These are phyloP conservation scores for Triticum timopheevii DNA, from an alignment of 176 grass and related monocot genomes.

Conservation along the genomic window DNA sequence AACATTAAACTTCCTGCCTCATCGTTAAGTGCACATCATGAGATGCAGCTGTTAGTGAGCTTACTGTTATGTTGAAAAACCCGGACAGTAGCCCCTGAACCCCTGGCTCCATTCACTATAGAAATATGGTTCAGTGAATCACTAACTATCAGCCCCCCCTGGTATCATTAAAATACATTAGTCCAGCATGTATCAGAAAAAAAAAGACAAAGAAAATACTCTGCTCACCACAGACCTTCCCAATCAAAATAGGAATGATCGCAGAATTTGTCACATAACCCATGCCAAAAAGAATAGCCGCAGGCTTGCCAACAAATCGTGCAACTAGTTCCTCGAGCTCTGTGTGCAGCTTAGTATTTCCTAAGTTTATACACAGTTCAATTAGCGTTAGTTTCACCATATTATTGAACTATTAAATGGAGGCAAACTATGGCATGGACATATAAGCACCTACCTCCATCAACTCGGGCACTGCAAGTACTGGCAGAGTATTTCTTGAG, in stretches of 20 bases:
- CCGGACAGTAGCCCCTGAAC: slow-evolving; percentile 76
- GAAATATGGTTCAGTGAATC: slow-evolving; percentile 97
- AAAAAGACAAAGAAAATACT: background rate
- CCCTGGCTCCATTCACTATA: slow-evolving; percentile 89
- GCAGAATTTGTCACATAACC: slow-evolving; percentile 94
- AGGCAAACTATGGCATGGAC: slow-evolving; percentile 17
- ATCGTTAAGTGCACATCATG: background rate
- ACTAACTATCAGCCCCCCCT: slow-evolving; percentile 88
- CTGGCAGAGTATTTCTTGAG: slow-evolving; percentile 83
- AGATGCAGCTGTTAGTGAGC: slow-evolving; percentile 21
- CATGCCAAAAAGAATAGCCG: slow-evolving; percentile 91
- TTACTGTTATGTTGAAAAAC: slow-evolving; percentile 99
- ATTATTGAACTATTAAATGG: slow-evolving; percentile 10
- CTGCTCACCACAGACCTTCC: slow-evolving; percentile 52
- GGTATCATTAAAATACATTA: slow-evolving; percentile 40
- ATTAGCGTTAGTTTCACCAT: slow-evolving; percentile 14
- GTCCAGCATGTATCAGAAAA: background rate
- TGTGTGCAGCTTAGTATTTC: slow-evolving; percentile 75
- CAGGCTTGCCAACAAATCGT: slow-evolving; percentile 79
- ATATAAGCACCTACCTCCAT: slow-evolving; percentile 58
- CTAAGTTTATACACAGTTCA: slow-evolving; percentile 33
- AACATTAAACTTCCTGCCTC: background rate
- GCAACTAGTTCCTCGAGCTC: slow-evolving; percentile 85
- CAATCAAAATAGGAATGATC: slow-evolving; percentile 75
- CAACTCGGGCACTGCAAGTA: slow-evolving; percentile 80